Base-by-base conservation (phyloP, 805 yeast genomes). In the Nakazawaea anatomiae region DNA sequence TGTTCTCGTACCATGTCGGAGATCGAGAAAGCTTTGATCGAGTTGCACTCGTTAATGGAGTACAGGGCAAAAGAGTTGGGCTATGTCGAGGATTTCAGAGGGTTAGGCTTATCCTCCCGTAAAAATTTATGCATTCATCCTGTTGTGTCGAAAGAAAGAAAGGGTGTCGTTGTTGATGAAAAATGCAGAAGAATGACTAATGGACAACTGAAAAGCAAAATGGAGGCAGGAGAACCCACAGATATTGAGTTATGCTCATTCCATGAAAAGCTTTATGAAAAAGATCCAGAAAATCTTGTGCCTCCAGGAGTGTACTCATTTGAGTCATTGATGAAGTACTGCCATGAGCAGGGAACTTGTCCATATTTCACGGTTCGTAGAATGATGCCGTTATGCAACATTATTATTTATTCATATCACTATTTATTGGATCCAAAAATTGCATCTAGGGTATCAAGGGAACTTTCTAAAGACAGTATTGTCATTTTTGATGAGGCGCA, bases 1-100 rank as follows among this genome's bases (percentile, higher is more conserved):
- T 94, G 99, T 68, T 94, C 99, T 5, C 98, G 99, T 77, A 94
- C 99, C 35, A 94, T 94, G 98, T 89, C 97, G 9, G 99, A 94
- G 71, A 94, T 94, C 65, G 99, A 94, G 70, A 94, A 94, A 69
- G 97, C 99, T 0, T 71, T 94, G 62, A 89, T 92, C 6, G 99
- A 94, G 71, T 74, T 94, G 72, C 83, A 87, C 55, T 82, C 80
- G 51, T 74, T 94, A 60, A 94, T 94, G 98, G 88, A 82, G 50
- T 94, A 78, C 63, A 77, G 99, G 57, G 69, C 90, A 2, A 75
- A 81, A 46, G 96, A 89, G 62, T 73, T 94, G 46, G 98, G 98
- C 0, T 82, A 77, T 59, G 85, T 72, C 27, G 99, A 94, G 65
- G 96, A 90, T 50, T 94, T 94, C 65, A 73, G 97, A 56, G 99